These are phyloP conservation scores for Coleophoma eucalyptorum DNA, from an alignment of 2,329 filamentous ascomycete species.

Conservation along the genomic window DNA sequence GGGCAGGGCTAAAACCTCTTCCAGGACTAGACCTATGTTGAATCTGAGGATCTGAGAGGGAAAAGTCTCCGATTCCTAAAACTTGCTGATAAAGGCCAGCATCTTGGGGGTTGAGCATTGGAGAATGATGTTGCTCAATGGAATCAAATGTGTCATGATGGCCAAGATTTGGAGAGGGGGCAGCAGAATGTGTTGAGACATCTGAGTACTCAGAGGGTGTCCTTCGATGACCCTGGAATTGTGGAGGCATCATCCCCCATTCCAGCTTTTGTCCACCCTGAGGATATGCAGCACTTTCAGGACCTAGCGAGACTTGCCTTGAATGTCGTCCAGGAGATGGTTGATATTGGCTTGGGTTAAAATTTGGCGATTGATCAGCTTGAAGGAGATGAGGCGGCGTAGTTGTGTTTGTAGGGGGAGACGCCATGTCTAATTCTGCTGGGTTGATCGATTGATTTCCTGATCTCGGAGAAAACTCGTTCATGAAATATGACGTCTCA, in stretches of 20 bases:
- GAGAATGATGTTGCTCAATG: constrained; percentile 70
- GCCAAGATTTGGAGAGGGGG: constrained; percentile 77
- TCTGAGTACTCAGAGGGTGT: constrained; percentile 91
- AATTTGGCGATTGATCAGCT: constrained; percentile 24
- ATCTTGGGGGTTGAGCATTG: constrained; percentile 73
- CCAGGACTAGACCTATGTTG: constrained; percentile 54
- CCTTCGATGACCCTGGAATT: constrained; percentile 79
- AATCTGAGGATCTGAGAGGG: constrained; percentile 63
- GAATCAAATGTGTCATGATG: constrained; percentile 77
- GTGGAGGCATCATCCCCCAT: constrained; percentile 52
- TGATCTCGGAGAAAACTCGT: constrained; percentile 37
- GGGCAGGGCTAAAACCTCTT: constrained; percentile 76
- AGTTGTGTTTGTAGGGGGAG: constrained; percentile 24
- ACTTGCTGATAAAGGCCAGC: constrained; percentile 72
- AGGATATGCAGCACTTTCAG: constrained; percentile 41
- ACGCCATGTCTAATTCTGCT: constrained; percentile 44
- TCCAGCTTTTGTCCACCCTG: constrained; percentile 46
- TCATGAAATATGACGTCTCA: constrained; percentile 58
- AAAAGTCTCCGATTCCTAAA: constrained; percentile 75
- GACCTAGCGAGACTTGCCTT: constrained; percentile 26
- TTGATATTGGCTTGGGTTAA: constrained; percentile 26
- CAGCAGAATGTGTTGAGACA: constrained; percentile 80
- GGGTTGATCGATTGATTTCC: constrained; percentile 40
- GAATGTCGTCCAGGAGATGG: constrained; percentile 23
- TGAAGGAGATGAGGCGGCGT: constrained; percentile 25